These are phyloP conservation scores for Leccinellum albellum DNA, from an alignment of 768 basidiomycete species.

Conservation along the genomic window DNA sequence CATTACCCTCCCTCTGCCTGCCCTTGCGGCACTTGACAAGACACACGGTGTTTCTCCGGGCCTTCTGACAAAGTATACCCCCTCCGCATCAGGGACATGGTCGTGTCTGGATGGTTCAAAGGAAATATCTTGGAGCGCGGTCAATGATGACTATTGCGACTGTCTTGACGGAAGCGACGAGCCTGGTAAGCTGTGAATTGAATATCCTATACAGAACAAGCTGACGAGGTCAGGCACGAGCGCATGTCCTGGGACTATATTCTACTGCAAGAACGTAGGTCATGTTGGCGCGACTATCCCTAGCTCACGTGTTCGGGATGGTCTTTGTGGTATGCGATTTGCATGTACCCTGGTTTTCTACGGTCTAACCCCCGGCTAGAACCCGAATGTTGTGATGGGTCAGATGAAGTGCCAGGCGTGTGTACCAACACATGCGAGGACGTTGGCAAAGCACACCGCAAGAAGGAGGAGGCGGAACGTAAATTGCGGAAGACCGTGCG, in stretches of 20 bases:
- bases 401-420: slow-evolving; percentile 80
- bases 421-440: slow-evolving; percentile 78
- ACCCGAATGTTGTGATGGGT: slow-evolving; percentile 91
- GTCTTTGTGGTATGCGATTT: slow-evolving; percentile 74
- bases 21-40: slow-evolving; percentile 43
- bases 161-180: slow-evolving; percentile 95
- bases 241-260: slow-evolving; percentile 71
- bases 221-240: slow-evolving; percentile 59
- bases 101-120: slow-evolving; percentile 78
- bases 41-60: slow-evolving; percentile 57
- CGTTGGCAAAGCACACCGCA: slow-evolving; percentile 66
- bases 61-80: slow-evolving; percentile 52
- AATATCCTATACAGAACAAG: slow-evolving; percentile 5
- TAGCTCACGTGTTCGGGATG: slow-evolving; percentile 84
- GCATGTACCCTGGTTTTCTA: background rate
- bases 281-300: slow-evolving; percentile 80
- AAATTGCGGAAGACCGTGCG: slow-evolving; percentile 79
- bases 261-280: slow-evolving; percentile 85
- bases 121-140: slow-evolving; percentile 71
- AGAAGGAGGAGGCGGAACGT: slow-evolving; percentile 64
- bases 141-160: slow-evolving; percentile 96
- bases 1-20: slow-evolving; percentile 39
- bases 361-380: slow-evolving; percentile 46
- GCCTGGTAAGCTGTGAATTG: slow-evolving; percentile 53
- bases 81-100: slow-evolving; percentile 56